Evolutionary conservation across 106 monocot genomes (phyloP).

Genomic region (Phalaenopsis equestris): DNA sequence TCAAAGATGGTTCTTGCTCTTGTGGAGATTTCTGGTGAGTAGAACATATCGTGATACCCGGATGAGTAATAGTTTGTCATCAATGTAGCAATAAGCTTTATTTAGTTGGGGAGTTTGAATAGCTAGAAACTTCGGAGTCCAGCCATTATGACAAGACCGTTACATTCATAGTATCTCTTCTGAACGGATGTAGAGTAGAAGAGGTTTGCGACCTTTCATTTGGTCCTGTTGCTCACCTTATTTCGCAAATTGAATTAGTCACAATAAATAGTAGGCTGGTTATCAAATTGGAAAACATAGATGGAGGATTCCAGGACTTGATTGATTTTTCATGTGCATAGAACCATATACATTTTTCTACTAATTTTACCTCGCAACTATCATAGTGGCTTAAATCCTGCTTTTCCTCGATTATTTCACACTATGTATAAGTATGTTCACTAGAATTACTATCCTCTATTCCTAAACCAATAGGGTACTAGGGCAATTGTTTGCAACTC

Average conservation of each 20-base stretch:
- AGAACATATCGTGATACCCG: background rate
- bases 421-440: background rate
- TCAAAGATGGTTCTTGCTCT: slow-evolving; percentile 66
- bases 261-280: background rate
- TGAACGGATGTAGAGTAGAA: no score
- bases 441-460: background rate
- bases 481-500: background rate
- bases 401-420: no score
- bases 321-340: background rate
- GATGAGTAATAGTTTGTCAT: no score
- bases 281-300: background rate
- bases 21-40: slow-evolving; percentile 80
- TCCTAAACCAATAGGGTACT: background rate
- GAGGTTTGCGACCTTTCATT: background rate
- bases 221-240: background rate
- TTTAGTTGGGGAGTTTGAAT: no score
- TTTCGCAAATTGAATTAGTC: no score
- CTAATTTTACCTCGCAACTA: background rate
- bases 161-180: no score
- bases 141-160: no score
- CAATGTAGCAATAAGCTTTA: no score
- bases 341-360: background rate
- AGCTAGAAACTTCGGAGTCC: no score
- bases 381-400: no score
- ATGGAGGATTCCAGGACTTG: background rate